Evolutionary conservation across 2,329 filamentous ascomycete genomes (phyloP).

Genomic region (Fusarium cicatricum): DNA sequence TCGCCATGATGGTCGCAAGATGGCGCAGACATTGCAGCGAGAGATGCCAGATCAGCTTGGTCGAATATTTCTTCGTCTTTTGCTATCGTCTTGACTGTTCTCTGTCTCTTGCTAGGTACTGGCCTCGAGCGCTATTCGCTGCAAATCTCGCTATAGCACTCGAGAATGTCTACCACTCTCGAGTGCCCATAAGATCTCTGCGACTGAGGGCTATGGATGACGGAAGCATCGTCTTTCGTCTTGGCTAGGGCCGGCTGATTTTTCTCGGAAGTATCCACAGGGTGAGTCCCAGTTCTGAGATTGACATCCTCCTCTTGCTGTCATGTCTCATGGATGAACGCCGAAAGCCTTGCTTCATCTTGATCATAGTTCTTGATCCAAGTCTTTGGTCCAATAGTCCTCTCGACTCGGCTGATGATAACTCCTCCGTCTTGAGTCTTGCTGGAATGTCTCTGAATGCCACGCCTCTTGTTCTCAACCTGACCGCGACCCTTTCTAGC

Average conservation of each 20-base stretch:
- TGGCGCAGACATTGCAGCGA: conserved; percentile 52
- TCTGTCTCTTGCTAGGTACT: conserved; percentile 68
- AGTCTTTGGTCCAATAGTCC: conserved; percentile 37
- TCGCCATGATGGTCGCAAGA: conserved; percentile 38
- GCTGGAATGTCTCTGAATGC: conserved; percentile 36
- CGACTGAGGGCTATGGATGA: conserved; percentile 58
- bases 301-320: conserved; percentile 41
- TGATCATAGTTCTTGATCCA: conserved; percentile 38
- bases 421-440: conserved; percentile 37
- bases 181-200: conserved; percentile 54
- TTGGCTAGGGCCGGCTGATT: conserved; percentile 45
- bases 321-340: conserved; percentile 29
- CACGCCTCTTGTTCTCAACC: conserved; percentile 37
- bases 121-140: conserved; percentile 68
- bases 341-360: conserved; percentile 32
- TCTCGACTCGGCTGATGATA: conserved; percentile 32
- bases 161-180: conserved; percentile 50
- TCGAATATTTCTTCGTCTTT: conserved; percentile 61
- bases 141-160: conserved; percentile 63
- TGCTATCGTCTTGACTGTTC: conserved; percentile 74
- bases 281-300: conserved; percentile 38
- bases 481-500: conserved; percentile 41
- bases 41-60: conserved; percentile 54
- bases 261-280: conserved; percentile 44
- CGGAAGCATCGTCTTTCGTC: conserved; percentile 44